Percentiles rank a stretch among this genome's conserved stretches.
These are phyloP conservation scores for Lactarius tabidus DNA, from an alignment of 768 basidiomycete genomes.

Conservation along the genomic window DNA sequence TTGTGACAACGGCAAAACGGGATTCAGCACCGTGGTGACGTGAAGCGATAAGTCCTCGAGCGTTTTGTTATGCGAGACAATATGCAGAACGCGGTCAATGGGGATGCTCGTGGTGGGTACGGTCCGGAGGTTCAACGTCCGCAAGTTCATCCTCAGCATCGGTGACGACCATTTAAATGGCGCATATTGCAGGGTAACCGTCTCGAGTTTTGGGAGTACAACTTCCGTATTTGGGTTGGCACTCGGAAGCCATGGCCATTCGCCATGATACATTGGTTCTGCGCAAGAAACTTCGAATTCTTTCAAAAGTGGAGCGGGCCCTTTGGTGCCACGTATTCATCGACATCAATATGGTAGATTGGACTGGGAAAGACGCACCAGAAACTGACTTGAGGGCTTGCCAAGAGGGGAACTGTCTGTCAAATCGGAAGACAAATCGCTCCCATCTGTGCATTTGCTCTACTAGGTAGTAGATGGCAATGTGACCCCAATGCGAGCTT, in stretches of 20 bases:
- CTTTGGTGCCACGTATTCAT: slow-evolving; percentile 34
- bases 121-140: slow-evolving; percentile 57
- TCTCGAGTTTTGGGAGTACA: slow-evolving; percentile 46
- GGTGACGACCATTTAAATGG: slow-evolving; percentile 79
- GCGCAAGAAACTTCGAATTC: slow-evolving; percentile 78
- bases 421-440: slow-evolving; percentile 75
- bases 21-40: slow-evolving; percentile 55
- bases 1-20: slow-evolving; percentile 57
- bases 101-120: slow-evolving; percentile 60
- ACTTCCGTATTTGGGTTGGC: slow-evolving; percentile 34
- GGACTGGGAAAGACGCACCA: slow-evolving; percentile 41
- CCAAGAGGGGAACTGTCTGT: slow-evolving; percentile 71
- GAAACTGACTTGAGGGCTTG: slow-evolving; percentile 67
- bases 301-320: slow-evolving; percentile 64
- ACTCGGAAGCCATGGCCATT: slow-evolving; percentile 76
- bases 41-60: slow-evolving; percentile 57
- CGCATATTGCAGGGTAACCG: slow-evolving; percentile 63
- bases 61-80: slow-evolving; percentile 53
- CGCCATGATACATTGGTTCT: slow-evolving; percentile 50
- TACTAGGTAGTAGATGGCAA: slow-evolving; percentile 73
- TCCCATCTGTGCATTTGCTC: slow-evolving; percentile 82
- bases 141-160: slow-evolving; percentile 57
- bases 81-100: slow-evolving; percentile 64
- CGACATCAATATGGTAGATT: not conserved
- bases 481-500: slow-evolving; percentile 74